Percentiles rank a stretch among this genome's conserved stretches.
phyloP scores from a whole-genome alignment of 108 stramenopile species.

The Nannochloropsis salina region DNA sequence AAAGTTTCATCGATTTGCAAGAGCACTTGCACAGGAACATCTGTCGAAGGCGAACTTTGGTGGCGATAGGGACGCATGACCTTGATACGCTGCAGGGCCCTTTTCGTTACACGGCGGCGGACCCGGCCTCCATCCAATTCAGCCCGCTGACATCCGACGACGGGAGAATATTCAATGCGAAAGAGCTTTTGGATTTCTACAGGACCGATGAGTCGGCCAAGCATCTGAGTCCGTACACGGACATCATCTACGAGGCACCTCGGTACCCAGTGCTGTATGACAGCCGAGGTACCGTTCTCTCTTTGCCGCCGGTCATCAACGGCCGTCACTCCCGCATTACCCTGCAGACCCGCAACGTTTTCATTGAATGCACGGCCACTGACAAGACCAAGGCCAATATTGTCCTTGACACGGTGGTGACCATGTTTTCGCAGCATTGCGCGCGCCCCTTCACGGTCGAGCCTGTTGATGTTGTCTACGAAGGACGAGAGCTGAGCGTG shows the following conservation, averaged over 20 bases:
- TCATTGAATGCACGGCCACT: constrained; percentile 98
- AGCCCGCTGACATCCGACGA: constrained; percentile 79
- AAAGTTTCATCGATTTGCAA: constrained; percentile 97
- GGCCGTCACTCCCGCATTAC: constrained; percentile 81
- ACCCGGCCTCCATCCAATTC: constrained; percentile 73
- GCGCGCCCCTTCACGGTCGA: constrained; percentile 77
- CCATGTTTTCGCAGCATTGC: constrained; percentile 95
- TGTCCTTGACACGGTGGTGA: constrained; percentile 93
- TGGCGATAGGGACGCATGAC: constrained; percentile 99
- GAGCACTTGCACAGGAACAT: constrained; percentile 98
- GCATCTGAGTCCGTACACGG: constrained; percentile 93
- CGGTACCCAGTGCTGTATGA: constrained; percentile 55
- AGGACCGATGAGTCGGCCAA: constrained; percentile 78
- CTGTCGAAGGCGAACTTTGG: constrained; percentile 91
- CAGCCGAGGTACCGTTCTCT: constrained; percentile 66
- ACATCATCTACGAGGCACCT: constrained; percentile 85
- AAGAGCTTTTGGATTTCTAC: constrained; percentile 67
- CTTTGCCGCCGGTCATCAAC: constrained; percentile 98
- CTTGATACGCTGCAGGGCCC: constrained; percentile 80
- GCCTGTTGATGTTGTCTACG: constrained; percentile 85
- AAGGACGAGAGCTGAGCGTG: constrained; percentile 39
- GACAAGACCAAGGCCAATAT: constrained; percentile 98
- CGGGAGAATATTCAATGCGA: constrained; percentile 51
- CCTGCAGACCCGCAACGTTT: constrained; percentile 80
- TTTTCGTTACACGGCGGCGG: constrained; percentile 76